Percentiles rank a stretch among this genome's conserved stretches.
Conservation (phyloP, 345 rosid genomes). For the Salix arbutifolia region DNA sequence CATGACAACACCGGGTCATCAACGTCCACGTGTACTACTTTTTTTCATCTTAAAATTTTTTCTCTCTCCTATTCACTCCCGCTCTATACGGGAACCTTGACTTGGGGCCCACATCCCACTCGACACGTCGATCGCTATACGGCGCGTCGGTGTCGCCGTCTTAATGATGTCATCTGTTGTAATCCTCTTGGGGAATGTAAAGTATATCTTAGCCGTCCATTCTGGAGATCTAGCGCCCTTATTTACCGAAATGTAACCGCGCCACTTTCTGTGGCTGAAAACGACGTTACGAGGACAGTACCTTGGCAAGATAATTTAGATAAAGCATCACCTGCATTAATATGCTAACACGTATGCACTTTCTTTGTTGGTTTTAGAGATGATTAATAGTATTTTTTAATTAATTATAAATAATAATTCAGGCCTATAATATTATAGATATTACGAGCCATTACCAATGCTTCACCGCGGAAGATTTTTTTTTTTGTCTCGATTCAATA, state of each 20-base stretch:
- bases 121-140: conserved; percentile 16
- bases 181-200: conserved; percentile 6
- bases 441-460: too few relatives aligned
- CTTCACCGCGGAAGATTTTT: too few relatives aligned
- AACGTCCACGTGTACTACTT: background rate
- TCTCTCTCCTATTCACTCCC: conserved; percentile 7
- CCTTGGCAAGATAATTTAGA: background rate
- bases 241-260: background rate
- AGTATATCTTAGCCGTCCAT: conserved; percentile 22
- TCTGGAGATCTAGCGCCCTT: conserved; percentile 2
- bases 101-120: background rate
- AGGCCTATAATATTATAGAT: too few relatives aligned
- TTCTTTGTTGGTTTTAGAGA: background rate
- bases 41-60: background rate
- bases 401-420: too few relatives aligned
- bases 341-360: background rate
- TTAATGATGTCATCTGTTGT: conserved; percentile 21
- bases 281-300: background rate
- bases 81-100: conserved; percentile 20
- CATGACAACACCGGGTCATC: background rate
- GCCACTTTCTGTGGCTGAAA: background rate
- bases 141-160: conserved; percentile 18
- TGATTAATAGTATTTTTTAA: background rate
- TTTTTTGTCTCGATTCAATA: too few relatives aligned
- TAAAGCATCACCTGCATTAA: background rate